phyloP scores from a whole-genome alignment of 1,284 basidiomycete genomes.

The Leccinum fuscescens region DNA sequence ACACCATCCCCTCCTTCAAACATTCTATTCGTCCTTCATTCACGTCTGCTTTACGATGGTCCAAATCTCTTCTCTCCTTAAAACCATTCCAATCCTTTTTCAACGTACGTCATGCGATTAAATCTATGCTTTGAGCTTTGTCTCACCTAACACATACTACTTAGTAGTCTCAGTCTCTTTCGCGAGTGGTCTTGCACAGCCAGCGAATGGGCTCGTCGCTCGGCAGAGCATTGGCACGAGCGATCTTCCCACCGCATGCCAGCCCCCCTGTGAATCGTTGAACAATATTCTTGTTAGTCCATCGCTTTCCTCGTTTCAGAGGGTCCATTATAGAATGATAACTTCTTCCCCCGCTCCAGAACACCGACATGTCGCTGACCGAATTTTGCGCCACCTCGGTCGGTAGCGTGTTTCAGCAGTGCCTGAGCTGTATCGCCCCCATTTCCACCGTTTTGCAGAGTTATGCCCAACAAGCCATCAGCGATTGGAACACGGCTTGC shows the following conservation, averaged over 20 bases:
- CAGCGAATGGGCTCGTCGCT: constrained; percentile 13
- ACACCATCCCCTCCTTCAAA: not conserved
- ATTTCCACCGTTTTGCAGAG: not conserved
- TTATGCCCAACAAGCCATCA: constrained; percentile 10
- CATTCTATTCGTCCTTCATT: not conserved
- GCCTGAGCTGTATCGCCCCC: constrained; percentile 22
- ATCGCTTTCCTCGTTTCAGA: not conserved
- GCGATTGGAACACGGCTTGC: constrained; percentile 18
- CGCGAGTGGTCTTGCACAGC: not conserved
- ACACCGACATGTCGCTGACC: constrained; percentile 3
- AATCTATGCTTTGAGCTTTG: not conserved
- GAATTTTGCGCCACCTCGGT: constrained; percentile 17
- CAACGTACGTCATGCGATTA: constrained; percentile 11
- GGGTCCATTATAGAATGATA: not conserved
- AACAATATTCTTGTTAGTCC: constrained; percentile 19
- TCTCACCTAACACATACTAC: not conserved
- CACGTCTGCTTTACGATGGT: constrained; percentile 17
- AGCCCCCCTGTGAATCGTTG: constrained; percentile 23
- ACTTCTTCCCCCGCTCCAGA: constrained; percentile 3
- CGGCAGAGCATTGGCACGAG: constrained; percentile 17
- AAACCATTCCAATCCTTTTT: constrained; percentile 11
- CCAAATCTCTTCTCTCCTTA: constrained; percentile 20
- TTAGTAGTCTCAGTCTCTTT: not conserved
- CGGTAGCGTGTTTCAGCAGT: constrained; percentile 14
- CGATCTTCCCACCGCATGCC: constrained; percentile 20